phyloP scores from a whole-genome alignment of 176 grass and related monocot genomes.

The Carex parvula region DNA sequence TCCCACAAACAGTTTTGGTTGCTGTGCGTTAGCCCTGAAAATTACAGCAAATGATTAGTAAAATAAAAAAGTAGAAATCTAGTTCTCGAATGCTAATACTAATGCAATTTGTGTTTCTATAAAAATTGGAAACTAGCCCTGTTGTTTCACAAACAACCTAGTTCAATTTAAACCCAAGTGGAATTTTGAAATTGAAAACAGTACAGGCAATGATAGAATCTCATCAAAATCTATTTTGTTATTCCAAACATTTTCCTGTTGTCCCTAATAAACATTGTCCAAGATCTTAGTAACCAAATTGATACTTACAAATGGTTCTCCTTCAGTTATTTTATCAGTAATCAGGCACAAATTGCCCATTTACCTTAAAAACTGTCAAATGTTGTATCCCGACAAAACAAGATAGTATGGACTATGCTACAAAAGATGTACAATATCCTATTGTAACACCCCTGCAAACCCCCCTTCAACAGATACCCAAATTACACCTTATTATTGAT shows the following conservation, averaged over 20 bases:
- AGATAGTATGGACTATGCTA: not conserved
- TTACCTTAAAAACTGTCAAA: not conserved
- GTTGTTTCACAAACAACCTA: not conserved
- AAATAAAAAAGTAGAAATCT: not conserved
- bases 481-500: not conserved
- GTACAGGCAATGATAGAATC: not conserved
- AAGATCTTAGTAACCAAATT: not conserved
- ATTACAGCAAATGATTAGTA: not conserved
- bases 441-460: not conserved
- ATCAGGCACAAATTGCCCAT: not conserved
- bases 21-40: conserved; percentile 32
- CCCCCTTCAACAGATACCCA: not conserved
- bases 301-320: not conserved
- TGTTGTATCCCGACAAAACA: not conserved
- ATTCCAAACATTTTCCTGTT: not conserved
- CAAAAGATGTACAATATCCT: not conserved
- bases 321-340: not conserved
- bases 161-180: not conserved
- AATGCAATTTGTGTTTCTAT: not conserved
- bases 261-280: not conserved
- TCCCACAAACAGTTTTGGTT: conserved; percentile 33
- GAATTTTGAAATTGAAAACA: not conserved
- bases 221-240: not conserved
- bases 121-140: not conserved
- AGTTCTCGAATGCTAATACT: not conserved